Conservation (phyloP, 306 rosid genomes). For the Castanea crenata region DNA sequence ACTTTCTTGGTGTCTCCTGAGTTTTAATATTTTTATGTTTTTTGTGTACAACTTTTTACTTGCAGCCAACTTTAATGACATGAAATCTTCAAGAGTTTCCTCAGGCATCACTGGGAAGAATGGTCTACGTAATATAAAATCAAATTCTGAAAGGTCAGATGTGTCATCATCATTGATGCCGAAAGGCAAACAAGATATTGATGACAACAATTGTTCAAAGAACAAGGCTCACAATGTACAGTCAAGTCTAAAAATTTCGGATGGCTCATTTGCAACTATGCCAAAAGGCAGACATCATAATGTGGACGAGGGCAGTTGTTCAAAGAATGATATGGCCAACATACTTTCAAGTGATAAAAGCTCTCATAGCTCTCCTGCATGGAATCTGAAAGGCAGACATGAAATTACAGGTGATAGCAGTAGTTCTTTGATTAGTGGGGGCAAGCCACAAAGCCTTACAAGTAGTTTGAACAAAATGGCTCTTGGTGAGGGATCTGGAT, state of each 20-base stretch:
- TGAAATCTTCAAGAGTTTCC: conserved; percentile 40
- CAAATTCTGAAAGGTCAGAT: conserved; percentile 41
- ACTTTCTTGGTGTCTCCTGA: not conserved
- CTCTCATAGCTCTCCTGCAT: conserved; percentile 35
- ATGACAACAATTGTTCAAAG: conserved; percentile 27
- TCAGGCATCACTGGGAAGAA: conserved; percentile 35
- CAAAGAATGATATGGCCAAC: conserved; percentile 29
- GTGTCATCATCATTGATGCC: conserved; percentile 33
- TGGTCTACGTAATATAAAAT: conserved; percentile 22
- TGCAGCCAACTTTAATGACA: conserved; percentile 45
- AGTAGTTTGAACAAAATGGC: conserved; percentile 37
- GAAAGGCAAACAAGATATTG: conserved; percentile 30
- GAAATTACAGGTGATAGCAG: conserved; percentile 32
- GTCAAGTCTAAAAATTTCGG: conserved; percentile 34
- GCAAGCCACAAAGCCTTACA: conserved; percentile 44
- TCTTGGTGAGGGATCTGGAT: conserved; percentile 51
- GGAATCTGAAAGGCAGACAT: conserved; percentile 36
- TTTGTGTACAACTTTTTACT: conserved; percentile 11
- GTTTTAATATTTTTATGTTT: not conserved
- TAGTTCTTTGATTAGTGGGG: conserved; percentile 43
- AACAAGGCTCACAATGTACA: conserved; percentile 16
- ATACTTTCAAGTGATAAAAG: conserved; percentile 41
- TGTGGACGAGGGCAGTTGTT: conserved; percentile 22
- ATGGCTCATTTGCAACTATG: not conserved
- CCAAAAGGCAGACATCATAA: conserved; percentile 10